A percentile compares a stretch with the other conserved stretches of the same genome.
Conservation (phyloP, 345 rosid species). For the Lepidium aucheri region DNA sequence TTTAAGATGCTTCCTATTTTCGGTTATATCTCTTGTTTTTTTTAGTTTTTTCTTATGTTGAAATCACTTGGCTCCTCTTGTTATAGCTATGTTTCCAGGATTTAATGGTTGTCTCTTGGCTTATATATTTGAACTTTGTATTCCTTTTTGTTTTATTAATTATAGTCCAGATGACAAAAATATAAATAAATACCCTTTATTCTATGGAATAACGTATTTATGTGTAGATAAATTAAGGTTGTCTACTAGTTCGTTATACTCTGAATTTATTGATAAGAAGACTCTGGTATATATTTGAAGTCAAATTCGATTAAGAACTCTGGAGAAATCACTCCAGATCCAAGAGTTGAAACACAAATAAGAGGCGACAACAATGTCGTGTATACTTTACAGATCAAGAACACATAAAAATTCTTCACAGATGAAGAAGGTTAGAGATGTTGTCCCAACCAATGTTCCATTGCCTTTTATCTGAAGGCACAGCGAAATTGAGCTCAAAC, state of each 20-base stretch:
- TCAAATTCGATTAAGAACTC: not conserved
- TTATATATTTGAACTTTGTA: no score
- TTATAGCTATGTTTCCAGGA: no score
- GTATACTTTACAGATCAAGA: conserved; percentile 7
- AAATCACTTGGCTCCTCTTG: no score
- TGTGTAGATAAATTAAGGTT: not conserved
- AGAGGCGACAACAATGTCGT: not conserved
- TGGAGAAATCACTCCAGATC: not conserved
- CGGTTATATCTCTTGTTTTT: no score
- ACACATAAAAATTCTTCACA: conserved; percentile 28
- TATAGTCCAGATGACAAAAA: no score
- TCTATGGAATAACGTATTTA: no score
- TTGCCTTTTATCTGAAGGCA: conserved; percentile 77
- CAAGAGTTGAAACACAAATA: not conserved
- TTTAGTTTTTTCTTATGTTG: no score
- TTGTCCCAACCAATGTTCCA: conserved; percentile 95
- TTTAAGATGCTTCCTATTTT: no score
- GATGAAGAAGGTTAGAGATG: conserved; percentile 72
- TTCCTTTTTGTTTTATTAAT: no score
- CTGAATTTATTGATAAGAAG: no score
- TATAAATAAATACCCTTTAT: no score
- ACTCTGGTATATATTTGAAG: not conserved
- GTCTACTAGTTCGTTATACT: not conserved
- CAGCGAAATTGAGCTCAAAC: conserved; percentile 95
- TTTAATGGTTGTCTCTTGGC: no score